Base-by-base conservation (phyloP, 2,329 filamentous ascomycete genomes). In the Hypomyces rosellus region DNA sequence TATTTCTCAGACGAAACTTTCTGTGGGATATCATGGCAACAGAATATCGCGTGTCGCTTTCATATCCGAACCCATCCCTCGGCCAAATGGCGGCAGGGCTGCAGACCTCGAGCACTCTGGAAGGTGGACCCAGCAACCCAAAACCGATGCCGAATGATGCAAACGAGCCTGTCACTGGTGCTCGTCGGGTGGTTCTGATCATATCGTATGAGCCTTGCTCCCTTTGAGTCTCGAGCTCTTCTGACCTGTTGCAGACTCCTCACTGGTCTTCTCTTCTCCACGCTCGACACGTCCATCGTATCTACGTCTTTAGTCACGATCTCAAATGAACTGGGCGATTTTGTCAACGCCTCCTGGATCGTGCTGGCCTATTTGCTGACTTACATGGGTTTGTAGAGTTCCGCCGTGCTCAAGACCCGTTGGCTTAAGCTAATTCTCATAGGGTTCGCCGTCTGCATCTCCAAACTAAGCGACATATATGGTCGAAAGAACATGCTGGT, bases 391-490 rank as follows among this genome's bases (percentile, higher is more conserved):
- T 60, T 51, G 66, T 51, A 30, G 18, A 9, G 33, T n/a, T 25
- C 18, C 25, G 34, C 6, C 11, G 16, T 11, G 34, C 16, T 11
- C 34, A 46, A 34, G 2, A n/a, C 11, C 34, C 7, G 9, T 9
- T 34, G 52, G 54, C 55, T 55, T 55, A 12, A 50, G n/a, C 43
- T 34, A 15, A 49, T 43, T 1, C 9, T 4, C 14, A 7, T 49
- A 78, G 75, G 77, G n/a, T 79, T 80, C 45, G 75, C 78, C 3
- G 73, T 81, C 25, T 73, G 74, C 45, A 76, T 80, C 52, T 77
- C 79, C n/a, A 81, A 80, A 55, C 62, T 80, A 37, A 81, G 78
- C 56, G 78, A 82, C 57, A 76, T 82, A 15, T 81, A 80, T 49
- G 79, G 79, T n/a, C 72, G 77, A 25, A 69, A 69, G 49, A 70